Percentiles rank a stretch among this genome's conserved stretches.
Evolutionary conservation across 306 rosid species (phyloP).

Genomic region (Ochetophila trinervis): DNA sequence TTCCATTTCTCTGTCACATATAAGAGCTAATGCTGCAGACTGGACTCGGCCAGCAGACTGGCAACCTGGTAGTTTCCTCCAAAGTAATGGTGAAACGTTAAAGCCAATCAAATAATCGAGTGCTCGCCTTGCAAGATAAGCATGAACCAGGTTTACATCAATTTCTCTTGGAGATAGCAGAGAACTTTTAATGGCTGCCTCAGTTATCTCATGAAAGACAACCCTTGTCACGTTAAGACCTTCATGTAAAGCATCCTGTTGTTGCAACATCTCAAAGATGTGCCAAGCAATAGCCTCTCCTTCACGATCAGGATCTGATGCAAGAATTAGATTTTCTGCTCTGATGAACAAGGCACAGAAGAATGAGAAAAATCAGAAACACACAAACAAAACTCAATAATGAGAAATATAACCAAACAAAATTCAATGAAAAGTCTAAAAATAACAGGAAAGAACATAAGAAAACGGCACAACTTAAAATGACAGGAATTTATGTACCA

Average conservation of each 20-base stretch:
- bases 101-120: conserved; percentile 98
- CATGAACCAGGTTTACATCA: conserved; percentile 81
- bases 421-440: conserved; percentile 3
- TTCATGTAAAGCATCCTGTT: conserved; percentile 71
- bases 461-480: conserved; percentile 10
- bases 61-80: conserved; percentile 98
- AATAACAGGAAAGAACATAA: conserved; percentile 12
- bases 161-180: conserved; percentile 73
- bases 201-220: conserved; percentile 92
- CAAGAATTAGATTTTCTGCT: conserved; percentile 96
- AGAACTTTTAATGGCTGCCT: conserved; percentile 73
- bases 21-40: conserved; percentile 93
- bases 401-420: neutral
- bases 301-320: conserved; percentile 99
- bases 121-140: conserved; percentile 95
- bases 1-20: conserved; percentile 93
- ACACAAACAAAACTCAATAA: conserved; percentile 16
- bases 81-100: conserved; percentile 86
- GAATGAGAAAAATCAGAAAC: conserved; percentile 26
- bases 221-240: conserved; percentile 67
- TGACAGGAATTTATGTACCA: neutral
- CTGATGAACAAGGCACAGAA: conserved; percentile 57
- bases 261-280: conserved; percentile 89
- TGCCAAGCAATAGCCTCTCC: conserved; percentile 99
- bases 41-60: conserved; percentile 98